These are phyloP conservation scores for Thecamonas trahens DNA, from an alignment of 78 protist species.

Conservation along the genomic window DNA sequence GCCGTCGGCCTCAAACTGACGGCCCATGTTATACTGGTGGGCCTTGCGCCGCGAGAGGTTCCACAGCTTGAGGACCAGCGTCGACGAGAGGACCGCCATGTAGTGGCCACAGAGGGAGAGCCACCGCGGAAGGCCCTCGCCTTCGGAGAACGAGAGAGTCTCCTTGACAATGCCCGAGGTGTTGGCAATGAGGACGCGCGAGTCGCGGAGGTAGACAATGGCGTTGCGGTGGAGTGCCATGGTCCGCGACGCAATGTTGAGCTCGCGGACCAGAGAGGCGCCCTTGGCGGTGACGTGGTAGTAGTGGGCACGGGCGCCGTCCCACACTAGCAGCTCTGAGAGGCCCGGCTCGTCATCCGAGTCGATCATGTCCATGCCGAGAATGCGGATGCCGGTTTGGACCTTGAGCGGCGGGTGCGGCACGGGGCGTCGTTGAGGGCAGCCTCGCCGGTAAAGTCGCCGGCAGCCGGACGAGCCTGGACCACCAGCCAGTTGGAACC, in stretches of 20 bases:
- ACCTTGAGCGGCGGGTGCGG: no score
- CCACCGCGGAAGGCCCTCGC: conserved; percentile 8
- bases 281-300: background rate
- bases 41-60: conserved; percentile 17
- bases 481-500: no score
- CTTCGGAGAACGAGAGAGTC: background rate
- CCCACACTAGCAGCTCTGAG: background rate
- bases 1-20: background rate
- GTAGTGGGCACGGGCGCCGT: background rate
- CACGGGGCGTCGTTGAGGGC: no score
- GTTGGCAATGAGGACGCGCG: background rate
- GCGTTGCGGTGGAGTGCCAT: background rate
- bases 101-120: background rate
- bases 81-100: conserved; percentile 7
- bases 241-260: background rate
- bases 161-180: background rate
- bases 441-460: no score
- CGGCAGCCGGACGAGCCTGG: no score
- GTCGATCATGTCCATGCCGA: no score
- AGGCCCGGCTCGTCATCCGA: no score
- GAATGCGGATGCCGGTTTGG: no score
- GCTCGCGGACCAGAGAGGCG: background rate
- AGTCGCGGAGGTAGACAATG: background rate
- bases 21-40: background rate
- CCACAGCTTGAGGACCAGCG: background rate